Percentiles rank a stretch among this genome's conserved stretches.
Conservation (phyloP, 495 filamentous ascomycete species). For the Xylaria grammica region DNA sequence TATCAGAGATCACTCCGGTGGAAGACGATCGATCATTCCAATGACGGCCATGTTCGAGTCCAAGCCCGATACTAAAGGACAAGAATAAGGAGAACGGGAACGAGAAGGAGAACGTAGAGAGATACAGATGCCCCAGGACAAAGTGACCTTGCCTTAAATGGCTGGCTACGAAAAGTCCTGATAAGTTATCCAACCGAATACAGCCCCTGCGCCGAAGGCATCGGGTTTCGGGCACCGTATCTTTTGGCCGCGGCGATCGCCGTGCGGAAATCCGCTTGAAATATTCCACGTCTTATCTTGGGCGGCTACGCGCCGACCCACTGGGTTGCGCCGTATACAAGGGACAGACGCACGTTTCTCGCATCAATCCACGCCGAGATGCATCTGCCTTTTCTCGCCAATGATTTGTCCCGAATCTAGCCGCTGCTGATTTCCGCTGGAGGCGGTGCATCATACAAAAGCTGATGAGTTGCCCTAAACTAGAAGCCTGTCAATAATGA, state of each 20-base stretch:
- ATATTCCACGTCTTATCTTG: slow-evolving; percentile 9
- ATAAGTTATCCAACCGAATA: no score
- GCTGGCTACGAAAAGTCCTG: no score
- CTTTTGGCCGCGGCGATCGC: not conserved
- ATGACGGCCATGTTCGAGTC: no score
- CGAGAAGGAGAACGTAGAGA: no score
- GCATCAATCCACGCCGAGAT: not conserved
- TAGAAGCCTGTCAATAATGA: not conserved
- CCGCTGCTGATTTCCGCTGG: not conserved
- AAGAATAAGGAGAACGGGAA: no score
- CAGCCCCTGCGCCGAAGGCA: no score
- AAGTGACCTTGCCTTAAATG: no score
- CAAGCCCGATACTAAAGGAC: no score
- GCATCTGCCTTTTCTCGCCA: not conserved
- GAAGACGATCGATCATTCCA: no score
- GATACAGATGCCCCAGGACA: no score
- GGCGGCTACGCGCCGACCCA: not conserved
- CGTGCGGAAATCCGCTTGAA: not conserved
- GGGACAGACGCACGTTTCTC: not conserved
- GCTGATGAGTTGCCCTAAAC: not conserved
- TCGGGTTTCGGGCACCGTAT: no score
- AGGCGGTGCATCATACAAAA: not conserved
- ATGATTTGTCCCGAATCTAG: not conserved
- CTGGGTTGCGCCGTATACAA: not conserved
- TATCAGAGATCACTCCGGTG: no score